These are phyloP conservation scores for Podila verticillata DNA, from an alignment of 192 early-diverging fungal genomes.

Conservation along the genomic window DNA sequence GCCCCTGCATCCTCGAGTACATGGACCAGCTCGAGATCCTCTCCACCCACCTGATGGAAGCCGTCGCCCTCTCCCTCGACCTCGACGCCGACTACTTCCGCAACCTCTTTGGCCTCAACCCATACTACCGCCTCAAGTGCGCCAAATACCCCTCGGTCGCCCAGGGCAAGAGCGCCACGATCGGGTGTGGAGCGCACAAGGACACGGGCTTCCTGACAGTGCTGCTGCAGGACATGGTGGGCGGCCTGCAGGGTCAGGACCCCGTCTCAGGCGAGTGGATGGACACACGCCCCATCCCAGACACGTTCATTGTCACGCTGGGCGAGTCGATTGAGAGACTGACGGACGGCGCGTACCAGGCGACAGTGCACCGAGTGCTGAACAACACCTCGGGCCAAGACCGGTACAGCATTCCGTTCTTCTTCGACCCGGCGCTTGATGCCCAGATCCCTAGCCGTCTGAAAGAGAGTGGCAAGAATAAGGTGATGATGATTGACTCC, in stretches of 20 bases:
- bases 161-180: slow-evolving; percentile 11
- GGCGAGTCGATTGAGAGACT: slow-evolving; percentile 67
- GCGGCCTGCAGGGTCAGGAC: slow-evolving; percentile 71
- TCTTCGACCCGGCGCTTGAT: slow-evolving; percentile 59
- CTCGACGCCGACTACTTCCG: slow-evolving; percentile 52
- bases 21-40: slow-evolving; percentile 52
- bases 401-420: slow-evolving; percentile 67
- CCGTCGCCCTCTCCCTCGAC: slow-evolving; percentile 58
- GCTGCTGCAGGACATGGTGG: slow-evolving; percentile 65
- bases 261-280: slow-evolving; percentile 64
- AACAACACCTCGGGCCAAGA: slow-evolving; percentile 58
- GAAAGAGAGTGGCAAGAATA: too few relatives aligned
- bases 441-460: slow-evolving; percentile 29
- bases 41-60: slow-evolving; percentile 54
- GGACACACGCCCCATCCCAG: slow-evolving; percentile 63
- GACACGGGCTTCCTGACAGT: slow-evolving; percentile 65
- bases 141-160: slow-evolving; percentile 55
- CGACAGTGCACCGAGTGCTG: slow-evolving; percentile 67
- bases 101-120: slow-evolving; percentile 50
- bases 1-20: slow-evolving; percentile 47
- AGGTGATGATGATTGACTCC: too few relatives aligned
- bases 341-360: slow-evolving; percentile 59
- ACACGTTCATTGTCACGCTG: slow-evolving; percentile 74
- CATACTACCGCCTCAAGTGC: slow-evolving; percentile 56
- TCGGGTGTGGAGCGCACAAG: slow-evolving; percentile 69